phyloP scores from a whole-genome alignment of 768 basidiomycete genomes.

The Trametes meyenii region DNA sequence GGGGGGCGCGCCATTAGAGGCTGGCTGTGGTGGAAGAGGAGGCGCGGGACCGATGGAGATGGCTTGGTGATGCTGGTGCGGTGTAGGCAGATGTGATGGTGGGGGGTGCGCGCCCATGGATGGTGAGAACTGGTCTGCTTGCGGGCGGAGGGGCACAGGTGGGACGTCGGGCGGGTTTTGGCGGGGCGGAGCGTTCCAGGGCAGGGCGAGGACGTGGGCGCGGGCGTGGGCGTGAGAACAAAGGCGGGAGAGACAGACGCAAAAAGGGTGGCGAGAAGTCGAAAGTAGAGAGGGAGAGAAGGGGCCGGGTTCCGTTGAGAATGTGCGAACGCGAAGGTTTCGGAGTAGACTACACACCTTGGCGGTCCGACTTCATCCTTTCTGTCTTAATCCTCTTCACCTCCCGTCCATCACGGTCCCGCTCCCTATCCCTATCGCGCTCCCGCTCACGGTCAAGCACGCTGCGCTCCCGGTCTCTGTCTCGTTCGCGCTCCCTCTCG shows the following conservation, averaged over 20 bases:
- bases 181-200: neutral
- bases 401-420: slow-evolving; percentile 50
- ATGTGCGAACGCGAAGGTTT: slow-evolving; percentile 11
- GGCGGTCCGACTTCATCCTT: slow-evolving; percentile 47
- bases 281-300: slow-evolving; percentile 36
- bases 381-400: slow-evolving; percentile 64
- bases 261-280: slow-evolving; percentile 29
- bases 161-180: neutral
- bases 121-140: slow-evolving; percentile 29
- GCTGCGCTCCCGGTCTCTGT: slow-evolving; percentile 33
- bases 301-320: slow-evolving; percentile 11
- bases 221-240: slow-evolving; percentile 17
- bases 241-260: slow-evolving; percentile 5
- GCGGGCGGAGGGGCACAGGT: neutral
- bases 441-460: slow-evolving; percentile 38
- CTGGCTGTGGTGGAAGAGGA: slow-evolving; percentile 16
- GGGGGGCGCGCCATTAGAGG: slow-evolving; percentile 18
- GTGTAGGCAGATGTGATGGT: slow-evolving; percentile 17
- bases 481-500: slow-evolving; percentile 32
- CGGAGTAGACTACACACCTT: slow-evolving; percentile 41
- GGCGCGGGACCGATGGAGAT: slow-evolving; percentile 28
- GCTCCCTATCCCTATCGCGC: slow-evolving; percentile 37
- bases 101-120: slow-evolving; percentile 25
- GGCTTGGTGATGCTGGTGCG: slow-evolving; percentile 27
- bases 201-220: neutral